Evolutionary conservation across 306 rosid genomes (phyloP), one percentile per base, ranked within the genome.

Genomic region (Argentina anserina): DNA sequence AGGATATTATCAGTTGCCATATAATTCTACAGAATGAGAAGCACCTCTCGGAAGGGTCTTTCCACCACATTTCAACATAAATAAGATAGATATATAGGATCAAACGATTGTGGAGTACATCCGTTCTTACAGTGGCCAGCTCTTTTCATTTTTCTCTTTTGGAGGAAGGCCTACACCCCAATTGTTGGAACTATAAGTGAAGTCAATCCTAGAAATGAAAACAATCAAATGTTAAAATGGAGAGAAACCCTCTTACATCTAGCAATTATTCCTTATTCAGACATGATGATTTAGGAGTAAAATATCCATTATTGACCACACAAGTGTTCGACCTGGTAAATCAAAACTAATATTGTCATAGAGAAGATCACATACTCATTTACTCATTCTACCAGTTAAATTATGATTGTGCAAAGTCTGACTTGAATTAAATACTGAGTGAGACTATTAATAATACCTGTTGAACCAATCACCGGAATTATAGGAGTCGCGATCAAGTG

Each of bases 91-190:
- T n/a, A 55, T 13, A 10, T 36, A 46, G 39, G 23, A 60, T 45
- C 49, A 76, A 73, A 76, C 15, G 42, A 68, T 41, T 21, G 14
- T 53, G 20, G 55, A 67, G 62, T 66, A 55, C 25, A 66, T 15
- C 39, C 79, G 77, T 47, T 80, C 96, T 88, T 84, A 94, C 99
- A 88, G 73, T 20, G 93, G 88, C 99, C 99, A 94, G 80, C 50
- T 77, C 70, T 80, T 84, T 83, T 86, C 96, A 71, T 94, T 94
- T 83, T 94, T 94, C 82, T 82, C 91, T 70, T 70, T 81, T 67
- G 96, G 96, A 84, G 96, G 97, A 85, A 94, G 96, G 60, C 96
- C 99, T 64, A 88, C 88, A 55, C 97, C 97, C 99, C 99, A 91
- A 70, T 94, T 94, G 78, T 91, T 91, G 72, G 83, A 84, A 75